Base-by-base conservation (phyloP, 768 basidiomycete species). In the Melanogaster broomeanus region DNA sequence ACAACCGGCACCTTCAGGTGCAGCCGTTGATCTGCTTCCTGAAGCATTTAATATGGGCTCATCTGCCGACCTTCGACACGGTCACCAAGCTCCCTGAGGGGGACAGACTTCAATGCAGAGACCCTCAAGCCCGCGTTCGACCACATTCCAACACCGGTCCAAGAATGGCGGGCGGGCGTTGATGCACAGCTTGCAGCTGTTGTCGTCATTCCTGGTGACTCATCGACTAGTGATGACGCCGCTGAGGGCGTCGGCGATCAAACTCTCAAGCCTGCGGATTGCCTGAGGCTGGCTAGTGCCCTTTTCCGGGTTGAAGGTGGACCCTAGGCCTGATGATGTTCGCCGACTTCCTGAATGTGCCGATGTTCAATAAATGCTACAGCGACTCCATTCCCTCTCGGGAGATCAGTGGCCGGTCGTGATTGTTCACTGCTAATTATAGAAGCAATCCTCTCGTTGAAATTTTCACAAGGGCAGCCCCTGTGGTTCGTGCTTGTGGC, bases 401-500 rank as follows among this genome's bases (percentile, higher is more conserved):
- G 6, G 3, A 1, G 24, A 42, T 27, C 6, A 6, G 3, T 8
- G 12, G 6, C 16, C 18, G 22, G 18, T 25, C 27, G 11, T 39
- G 48, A 22, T 37, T 22, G 16, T 24, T 33, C 15, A 11, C n/a
- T 15, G n/a, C 3, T 38, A 38, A 16, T n/a, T n/a, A n/a, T n/a
- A 3, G 37, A n/a, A 38, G 34, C 6, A 35, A 15, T n/a, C 16
- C 30, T 19, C 2, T 34, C 11, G 45, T 47, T 27, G 15, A 22
- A 11, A 7, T 34, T 3, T 33, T 49, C 12, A 21, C 40, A 1
- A 40, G 24, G 15, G 48, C 48, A 21, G 28, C 28, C 9, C 3
- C 34, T 38, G 31, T 51, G 13, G 28, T 51, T 35, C 43, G 42
- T 39, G 50, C 34, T 10, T 48, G 45, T 30, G 45, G 45, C n/a